These are phyloP conservation scores for Pleurotus eryngii DNA, from an alignment of 768 basidiomycete species.

Conservation along the genomic window DNA sequence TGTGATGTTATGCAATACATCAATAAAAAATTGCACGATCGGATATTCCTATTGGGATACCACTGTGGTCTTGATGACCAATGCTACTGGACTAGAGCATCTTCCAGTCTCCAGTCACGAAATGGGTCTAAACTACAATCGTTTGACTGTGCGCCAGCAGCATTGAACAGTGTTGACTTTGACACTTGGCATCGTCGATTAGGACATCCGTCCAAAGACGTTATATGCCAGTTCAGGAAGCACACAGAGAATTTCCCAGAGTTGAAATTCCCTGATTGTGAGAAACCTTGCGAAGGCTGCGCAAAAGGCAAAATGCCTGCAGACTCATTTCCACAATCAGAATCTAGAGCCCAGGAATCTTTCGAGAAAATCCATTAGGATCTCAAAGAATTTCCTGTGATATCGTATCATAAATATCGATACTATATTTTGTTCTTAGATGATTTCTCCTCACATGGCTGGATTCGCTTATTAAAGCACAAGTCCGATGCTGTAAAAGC, in stretches of 20 bases:
- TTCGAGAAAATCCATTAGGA: constrained; percentile 6
- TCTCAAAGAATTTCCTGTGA: neutral
- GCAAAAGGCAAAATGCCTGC: constrained; percentile 5
- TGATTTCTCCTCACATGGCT: neutral
- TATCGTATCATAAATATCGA: neutral
- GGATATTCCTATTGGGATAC: neutral
- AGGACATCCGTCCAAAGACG: constrained; percentile 2
- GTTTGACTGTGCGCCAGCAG: too few species aligned
- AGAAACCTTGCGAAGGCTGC: constrained; percentile 6
- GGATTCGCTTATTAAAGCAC: constrained; percentile 8
- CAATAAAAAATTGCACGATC: neutral
- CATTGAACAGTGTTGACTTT: neutral
- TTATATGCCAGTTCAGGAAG: neutral
- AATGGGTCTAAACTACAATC: neutral
- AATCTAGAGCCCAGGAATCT: neutral
- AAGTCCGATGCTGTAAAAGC: constrained; percentile 9
- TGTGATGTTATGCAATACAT: neutral
- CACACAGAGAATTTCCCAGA: neutral
- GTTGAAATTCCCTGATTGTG: neutral
- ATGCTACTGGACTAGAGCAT: neutral
- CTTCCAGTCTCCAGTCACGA: neutral
- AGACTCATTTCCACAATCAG: neutral
- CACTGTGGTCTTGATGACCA: neutral
- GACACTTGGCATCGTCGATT: constrained; percentile 1
- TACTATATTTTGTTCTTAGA: constrained; percentile 1